Evolutionary conservation across 2,329 filamentous ascomycete genomes (phyloP).

Genomic region (Macrophomina tecta): DNA sequence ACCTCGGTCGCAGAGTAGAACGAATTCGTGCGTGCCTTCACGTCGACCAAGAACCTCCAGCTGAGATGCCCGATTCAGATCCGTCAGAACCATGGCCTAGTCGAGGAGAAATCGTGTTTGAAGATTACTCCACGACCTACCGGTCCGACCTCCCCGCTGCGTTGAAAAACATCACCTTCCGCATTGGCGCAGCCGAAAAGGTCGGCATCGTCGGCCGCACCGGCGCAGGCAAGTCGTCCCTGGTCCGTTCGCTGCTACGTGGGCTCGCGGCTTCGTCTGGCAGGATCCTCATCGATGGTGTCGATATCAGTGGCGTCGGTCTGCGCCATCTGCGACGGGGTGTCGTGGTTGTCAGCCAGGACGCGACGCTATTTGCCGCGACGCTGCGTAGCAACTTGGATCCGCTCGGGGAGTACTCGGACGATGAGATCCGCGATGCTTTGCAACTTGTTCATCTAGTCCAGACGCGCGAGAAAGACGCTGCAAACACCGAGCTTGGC

Average conservation of each 20-base stretch:
- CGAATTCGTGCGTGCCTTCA: no score
- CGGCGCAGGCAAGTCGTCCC: not conserved
- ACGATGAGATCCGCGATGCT: slow-evolving; percentile 87
- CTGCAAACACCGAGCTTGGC: slow-evolving; percentile 75
- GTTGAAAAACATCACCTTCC: no score
- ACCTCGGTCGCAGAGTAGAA: no score
- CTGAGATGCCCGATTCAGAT: no score
- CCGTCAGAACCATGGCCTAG: no score
- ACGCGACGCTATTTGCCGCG: slow-evolving; percentile 91
- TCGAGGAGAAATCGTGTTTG: no score
- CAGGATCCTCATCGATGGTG: not conserved
- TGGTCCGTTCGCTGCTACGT: not conserved
- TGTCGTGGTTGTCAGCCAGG: slow-evolving; percentile 45
- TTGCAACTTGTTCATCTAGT: slow-evolving; percentile 85
- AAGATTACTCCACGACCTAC: no score
- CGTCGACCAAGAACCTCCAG: no score
- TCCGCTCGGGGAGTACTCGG: slow-evolving; percentile 85
- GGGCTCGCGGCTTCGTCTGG: not conserved
- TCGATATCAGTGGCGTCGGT: not conserved
- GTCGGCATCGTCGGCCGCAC: not conserved
- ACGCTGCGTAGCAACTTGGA: slow-evolving; percentile 93
- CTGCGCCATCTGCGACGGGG: not conserved
- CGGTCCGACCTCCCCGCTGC: no score
- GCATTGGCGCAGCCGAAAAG: not conserved
- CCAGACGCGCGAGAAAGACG: slow-evolving; percentile 62